Evolutionary conservation across 805 yeast genomes (phyloP).

Genomic region (Spencermartinsiella europaea): DNA sequence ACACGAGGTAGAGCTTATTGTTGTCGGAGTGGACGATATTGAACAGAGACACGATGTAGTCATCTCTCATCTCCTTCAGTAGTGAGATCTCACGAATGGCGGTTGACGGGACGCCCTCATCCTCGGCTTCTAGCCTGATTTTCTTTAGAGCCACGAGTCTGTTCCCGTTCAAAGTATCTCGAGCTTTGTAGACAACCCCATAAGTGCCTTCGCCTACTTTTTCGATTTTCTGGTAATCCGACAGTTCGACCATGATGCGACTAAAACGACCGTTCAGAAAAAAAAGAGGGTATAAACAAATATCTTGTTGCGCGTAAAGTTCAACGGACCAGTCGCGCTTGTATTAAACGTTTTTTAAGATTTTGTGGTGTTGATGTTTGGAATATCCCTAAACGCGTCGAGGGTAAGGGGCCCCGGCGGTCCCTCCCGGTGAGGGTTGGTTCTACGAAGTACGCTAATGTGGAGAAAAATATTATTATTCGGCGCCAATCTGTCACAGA

Average conservation of each 20-base stretch:
- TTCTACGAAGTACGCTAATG: too few relatives aligned
- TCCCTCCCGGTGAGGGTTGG: too few relatives aligned
- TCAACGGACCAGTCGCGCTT: too few relatives aligned
- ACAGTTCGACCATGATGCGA: slow-evolving; percentile 75
- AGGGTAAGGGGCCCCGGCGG: too few relatives aligned
- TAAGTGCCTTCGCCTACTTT: slow-evolving; percentile 97
- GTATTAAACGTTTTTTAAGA: slow-evolving; percentile 1
- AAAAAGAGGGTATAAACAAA: not conserved
- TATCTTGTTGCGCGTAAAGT: too few relatives aligned
- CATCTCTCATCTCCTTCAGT: slow-evolving; percentile 88
- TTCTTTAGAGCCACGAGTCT: slow-evolving; percentile 94
- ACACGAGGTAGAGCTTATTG: slow-evolving; percentile 86
- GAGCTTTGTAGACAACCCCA: slow-evolving; percentile 96
- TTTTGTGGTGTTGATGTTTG: slow-evolving; percentile 1
- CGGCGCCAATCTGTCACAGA: too few relatives aligned
- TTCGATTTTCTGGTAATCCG: slow-evolving; percentile 89
- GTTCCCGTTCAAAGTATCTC: slow-evolving; percentile 82
- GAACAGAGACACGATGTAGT: slow-evolving; percentile 82
- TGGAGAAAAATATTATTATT: too few relatives aligned
- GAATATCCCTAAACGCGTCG: slow-evolving; percentile 12
- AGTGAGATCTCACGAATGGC: slow-evolving; percentile 95
- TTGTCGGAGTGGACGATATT: slow-evolving; percentile 95
- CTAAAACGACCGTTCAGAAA: too few relatives aligned
- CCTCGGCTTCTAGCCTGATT: slow-evolving; percentile 92
- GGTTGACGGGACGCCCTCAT: slow-evolving; percentile 97